phyloP scores from a whole-genome alignment of 2,329 filamentous ascomycete genomes.

The Magnaporthales sp. region DNA sequence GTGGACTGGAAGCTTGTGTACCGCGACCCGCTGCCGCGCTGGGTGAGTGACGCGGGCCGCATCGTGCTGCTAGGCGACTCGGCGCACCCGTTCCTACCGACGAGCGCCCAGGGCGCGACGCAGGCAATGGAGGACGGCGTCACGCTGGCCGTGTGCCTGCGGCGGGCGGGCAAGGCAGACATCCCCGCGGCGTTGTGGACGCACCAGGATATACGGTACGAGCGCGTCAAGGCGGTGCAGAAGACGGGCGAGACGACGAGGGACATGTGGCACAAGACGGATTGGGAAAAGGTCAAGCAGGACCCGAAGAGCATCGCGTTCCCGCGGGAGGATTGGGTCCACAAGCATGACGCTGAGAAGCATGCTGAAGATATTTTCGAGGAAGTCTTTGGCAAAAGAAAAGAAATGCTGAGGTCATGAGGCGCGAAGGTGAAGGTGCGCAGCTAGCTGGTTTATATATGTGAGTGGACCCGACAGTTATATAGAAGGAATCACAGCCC shows the following conservation, averaged over 20 bases:
- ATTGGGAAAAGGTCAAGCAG: slow-evolving; percentile 38
- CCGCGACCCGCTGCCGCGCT: slow-evolving; percentile 38
- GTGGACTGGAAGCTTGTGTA: slow-evolving; percentile 41
- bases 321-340: slow-evolving; percentile 43
- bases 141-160: slow-evolving; percentile 35
- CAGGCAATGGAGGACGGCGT: slow-evolving; percentile 43
- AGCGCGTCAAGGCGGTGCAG: slow-evolving; percentile 36
- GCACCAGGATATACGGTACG: slow-evolving; percentile 36
- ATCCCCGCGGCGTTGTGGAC: slow-evolving; percentile 30
- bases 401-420: neutral
- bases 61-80: slow-evolving; percentile 39
- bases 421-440: neutral
- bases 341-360: slow-evolving; percentile 39
- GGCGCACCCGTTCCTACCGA: slow-evolving; percentile 41
- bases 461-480: neutral
- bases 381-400: slow-evolving; percentile 14
- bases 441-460: neutral
- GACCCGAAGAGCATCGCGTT: slow-evolving; percentile 38
- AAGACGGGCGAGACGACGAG: slow-evolving; percentile 41
- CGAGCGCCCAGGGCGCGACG: slow-evolving; percentile 34
- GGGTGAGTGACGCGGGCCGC: slow-evolving; percentile 33
- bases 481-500: neutral
- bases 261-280: slow-evolving; percentile 46
- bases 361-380: slow-evolving; percentile 30
- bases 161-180: slow-evolving; percentile 23